A percentile compares a stretch with the other conserved stretches of the same genome.
Conservation (phyloP, 2,329 filamentous ascomycete genomes). For the Herpotrichia juniperi region DNA sequence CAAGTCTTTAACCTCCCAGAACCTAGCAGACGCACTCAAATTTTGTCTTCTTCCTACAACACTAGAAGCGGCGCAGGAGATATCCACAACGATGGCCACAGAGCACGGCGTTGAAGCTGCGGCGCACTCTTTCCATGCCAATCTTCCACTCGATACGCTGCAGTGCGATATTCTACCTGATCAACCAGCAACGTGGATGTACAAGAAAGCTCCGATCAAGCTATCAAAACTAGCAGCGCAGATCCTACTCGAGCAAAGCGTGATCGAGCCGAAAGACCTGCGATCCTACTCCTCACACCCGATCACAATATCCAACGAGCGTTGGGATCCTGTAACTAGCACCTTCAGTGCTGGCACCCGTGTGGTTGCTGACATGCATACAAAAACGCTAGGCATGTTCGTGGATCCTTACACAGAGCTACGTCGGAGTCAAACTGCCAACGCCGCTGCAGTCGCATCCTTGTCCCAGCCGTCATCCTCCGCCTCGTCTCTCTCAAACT, state of each 20-base stretch:
- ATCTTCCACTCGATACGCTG: slow-evolving; percentile 29
- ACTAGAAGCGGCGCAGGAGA: slow-evolving; percentile 21
- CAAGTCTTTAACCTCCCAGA: slow-evolving; percentile 50
- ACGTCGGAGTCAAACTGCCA: neutral
- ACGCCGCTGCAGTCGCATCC: neutral
- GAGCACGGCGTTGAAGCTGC: slow-evolving; percentile 32
- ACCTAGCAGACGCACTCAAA: slow-evolving; percentile 53
- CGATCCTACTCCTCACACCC: neutral
- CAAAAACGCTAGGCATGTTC: neutral
- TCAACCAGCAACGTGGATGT: slow-evolving; percentile 27
- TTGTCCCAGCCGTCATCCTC: neutral
- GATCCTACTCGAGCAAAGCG: slow-evolving; percentile 18
- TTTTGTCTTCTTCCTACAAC: slow-evolving; percentile 50
- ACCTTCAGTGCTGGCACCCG: neutral
- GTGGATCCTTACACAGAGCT: neutral
- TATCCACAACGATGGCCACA: slow-evolving; percentile 29
- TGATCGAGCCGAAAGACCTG: neutral
- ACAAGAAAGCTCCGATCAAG: slow-evolving; percentile 26
- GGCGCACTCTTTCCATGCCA: slow-evolving; percentile 31
- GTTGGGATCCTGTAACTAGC: slow-evolving; percentile 1
- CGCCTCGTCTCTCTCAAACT: neutral
- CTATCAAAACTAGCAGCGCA: slow-evolving; percentile 31
- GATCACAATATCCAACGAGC: neutral
- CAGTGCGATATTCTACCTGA: slow-evolving; percentile 28
- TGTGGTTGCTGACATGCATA: neutral